Evolutionary conservation across 352 stramenopile species (phyloP).

Genomic region (Phytopythium delawarense): DNA sequence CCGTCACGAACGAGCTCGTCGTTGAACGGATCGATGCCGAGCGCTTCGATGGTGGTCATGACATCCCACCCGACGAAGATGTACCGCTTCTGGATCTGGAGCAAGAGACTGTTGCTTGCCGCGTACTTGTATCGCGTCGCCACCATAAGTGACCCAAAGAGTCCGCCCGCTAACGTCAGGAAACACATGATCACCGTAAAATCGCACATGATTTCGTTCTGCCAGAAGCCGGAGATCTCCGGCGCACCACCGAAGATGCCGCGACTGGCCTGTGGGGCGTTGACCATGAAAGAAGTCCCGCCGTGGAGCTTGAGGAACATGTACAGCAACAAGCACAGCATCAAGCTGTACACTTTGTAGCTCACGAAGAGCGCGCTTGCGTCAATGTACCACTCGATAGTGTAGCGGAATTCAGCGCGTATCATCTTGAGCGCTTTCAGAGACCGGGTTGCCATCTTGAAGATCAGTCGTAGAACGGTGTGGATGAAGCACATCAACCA

Average conservation of each 20-base stretch:
- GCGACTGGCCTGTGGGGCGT: conserved; percentile 18
- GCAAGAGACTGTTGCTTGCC: conserved; percentile 43
- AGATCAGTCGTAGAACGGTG: conserved; percentile 17
- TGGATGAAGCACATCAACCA: conserved; percentile 60
- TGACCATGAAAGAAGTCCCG: conserved; percentile 41
- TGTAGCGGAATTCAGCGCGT: conserved; percentile 15
- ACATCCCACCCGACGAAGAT: conserved; percentile 47
- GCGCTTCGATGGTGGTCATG: conserved; percentile 22
- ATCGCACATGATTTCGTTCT: conserved; percentile 53
- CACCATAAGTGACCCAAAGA: conserved; percentile 27
- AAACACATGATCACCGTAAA: conserved; percentile 33
- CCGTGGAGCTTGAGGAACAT: conserved; percentile 31
- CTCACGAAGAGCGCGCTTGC: conserved; percentile 38
- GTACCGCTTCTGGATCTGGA: conserved; percentile 44
- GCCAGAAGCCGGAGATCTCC: conserved; percentile 38
- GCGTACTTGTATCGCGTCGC: conserved; percentile 31
- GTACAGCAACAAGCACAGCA: conserved; percentile 40
- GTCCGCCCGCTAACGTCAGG: conserved; percentile 19
- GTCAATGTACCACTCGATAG: conserved; percentile 52
- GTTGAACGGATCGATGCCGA: conserved; percentile 46
- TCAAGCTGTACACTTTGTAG: conserved; percentile 58
- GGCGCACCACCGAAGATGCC: conserved; percentile 36
- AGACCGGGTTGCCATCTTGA: conserved; percentile 27
- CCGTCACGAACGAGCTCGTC: conserved; percentile 16
- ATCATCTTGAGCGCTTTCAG: conserved; percentile 36